These are phyloP conservation scores for Linum usitatissimum DNA, from an alignment of 345 rosid genomes.

Conservation along the genomic window DNA sequence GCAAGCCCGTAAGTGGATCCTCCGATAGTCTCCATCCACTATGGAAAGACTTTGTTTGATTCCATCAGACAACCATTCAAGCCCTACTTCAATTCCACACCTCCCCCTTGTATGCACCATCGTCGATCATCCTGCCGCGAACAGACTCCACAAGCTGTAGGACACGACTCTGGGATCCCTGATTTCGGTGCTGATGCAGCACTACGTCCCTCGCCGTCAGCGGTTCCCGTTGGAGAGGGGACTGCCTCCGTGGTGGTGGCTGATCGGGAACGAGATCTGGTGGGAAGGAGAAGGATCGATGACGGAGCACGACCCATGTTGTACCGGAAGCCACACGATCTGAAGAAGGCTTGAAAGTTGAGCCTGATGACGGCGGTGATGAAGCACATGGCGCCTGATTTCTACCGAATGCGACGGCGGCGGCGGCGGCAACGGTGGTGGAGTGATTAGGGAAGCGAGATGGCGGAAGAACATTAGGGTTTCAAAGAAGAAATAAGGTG, in stretches of 20 bases:
- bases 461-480: no score
- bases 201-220: conserved; percentile 51
- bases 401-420: conserved; percentile 28
- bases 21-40: conserved; percentile 50
- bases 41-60: conserved; percentile 58
- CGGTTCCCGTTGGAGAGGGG: conserved; percentile 51
- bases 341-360: conserved; percentile 65
- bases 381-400: conserved; percentile 51
- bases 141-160: conserved; percentile 46
- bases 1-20: conserved; percentile 61
- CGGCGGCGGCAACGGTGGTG: no score
- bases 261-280: conserved; percentile 43
- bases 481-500: no score
- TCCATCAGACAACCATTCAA: conserved; percentile 36
- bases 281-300: conserved; percentile 58
- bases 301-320: conserved; percentile 40
- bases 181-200: conserved; percentile 59
- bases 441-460: no score
- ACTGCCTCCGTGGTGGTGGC: conserved; percentile 72
- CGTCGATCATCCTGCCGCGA: conserved; percentile 17
- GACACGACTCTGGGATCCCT: conserved; percentile 61
- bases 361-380: conserved; percentile 51
- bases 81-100: conserved; percentile 31
- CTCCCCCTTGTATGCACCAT: conserved; percentile 10
- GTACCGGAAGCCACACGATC: conserved; percentile 56